Base-by-base conservation (phyloP, 805 yeast genomes). In the Myxozyma monticola region DNA sequence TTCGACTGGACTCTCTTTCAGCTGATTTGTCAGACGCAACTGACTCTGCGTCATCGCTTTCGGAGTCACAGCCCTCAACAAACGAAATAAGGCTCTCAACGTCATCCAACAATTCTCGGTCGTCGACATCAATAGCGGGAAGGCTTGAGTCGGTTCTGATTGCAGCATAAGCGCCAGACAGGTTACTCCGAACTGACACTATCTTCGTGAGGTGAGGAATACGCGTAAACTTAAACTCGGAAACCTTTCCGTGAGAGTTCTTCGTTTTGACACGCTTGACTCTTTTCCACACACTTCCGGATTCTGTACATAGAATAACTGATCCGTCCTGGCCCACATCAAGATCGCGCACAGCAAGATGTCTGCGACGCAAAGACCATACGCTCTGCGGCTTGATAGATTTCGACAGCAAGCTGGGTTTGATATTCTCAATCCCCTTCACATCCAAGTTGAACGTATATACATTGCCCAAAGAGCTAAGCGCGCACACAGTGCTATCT, bases 311-410 rank as follows among this genome's bases (percentile, higher is more conserved):
- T 1, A 90, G 64, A 1, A 89, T 70, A 1, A 87, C 65, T 0
- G 86, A 80, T 0, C 95, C 95, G 60, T 83, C 85, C 15, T 68
- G 71, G 1, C 85, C 77, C 37, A 83, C 74, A 60, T 83, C 91
- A 28, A 85, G 76, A 67, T 88, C 95, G 3, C 69, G 71, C 41
- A 80, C 88, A 48, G 70, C 72, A 74, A 79, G 68, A 58, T 79
- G 82, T 9, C 67, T 64, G 42, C 78, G 78, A 17, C 63, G 48
- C 2, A 63, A 57, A 7, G 51, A 45, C 71, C 71, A 68, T 4
- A 59, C 48, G 18, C 28, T 47, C 33, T 54, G 59, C 7, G 62
- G 59, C 15, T 39, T 41, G 17, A 61, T 34, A 3, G 39, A 15
- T 37, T 47, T 50, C 14, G 59, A 45, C 8, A 57, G 37, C 12